phyloP scores from a whole-genome alignment of 2,329 filamentous ascomycete genomes.

The Colletotrichum siamense region DNA sequence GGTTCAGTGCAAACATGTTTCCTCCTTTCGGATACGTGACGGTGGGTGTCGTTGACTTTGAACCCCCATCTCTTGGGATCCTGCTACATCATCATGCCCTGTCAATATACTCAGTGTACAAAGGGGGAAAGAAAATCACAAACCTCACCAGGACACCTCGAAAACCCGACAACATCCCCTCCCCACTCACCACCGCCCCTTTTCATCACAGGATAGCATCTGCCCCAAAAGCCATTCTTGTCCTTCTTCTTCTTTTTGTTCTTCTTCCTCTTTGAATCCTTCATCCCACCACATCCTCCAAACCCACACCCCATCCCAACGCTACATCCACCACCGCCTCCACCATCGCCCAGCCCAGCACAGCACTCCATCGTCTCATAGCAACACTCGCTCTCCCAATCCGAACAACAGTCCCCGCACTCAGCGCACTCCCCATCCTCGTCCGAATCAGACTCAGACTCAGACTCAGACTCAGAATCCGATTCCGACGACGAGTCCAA shows the following conservation, averaged over 20 bases:
- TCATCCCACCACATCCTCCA: background rate
- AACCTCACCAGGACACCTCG: slow-evolving; percentile 12
- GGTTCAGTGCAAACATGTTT: background rate
- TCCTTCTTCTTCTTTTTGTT: background rate
- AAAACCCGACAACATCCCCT: slow-evolving; percentile 8
- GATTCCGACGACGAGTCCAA: background rate
- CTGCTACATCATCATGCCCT: background rate
- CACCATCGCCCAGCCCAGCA: background rate
- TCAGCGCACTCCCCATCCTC: background rate
- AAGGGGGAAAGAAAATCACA: background rate
- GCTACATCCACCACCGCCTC: background rate
- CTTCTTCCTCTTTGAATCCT: background rate
- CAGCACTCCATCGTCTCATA: slow-evolving; percentile 1
- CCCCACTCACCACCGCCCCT: background rate
- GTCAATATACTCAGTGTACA: background rate
- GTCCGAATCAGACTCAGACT: background rate
- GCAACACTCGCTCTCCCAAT: background rate
- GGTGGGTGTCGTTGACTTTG: background rate
- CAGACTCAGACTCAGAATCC: background rate
- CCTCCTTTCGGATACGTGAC: background rate
- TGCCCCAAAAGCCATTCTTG: background rate
- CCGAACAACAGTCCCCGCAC: background rate
- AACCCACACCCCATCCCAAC: background rate
- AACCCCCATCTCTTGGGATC: slow-evolving; percentile 8
- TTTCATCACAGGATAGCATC: background rate